Evolutionary conservation across 805 yeast species (phyloP).

Genomic region (Millerago galiae): DNA sequence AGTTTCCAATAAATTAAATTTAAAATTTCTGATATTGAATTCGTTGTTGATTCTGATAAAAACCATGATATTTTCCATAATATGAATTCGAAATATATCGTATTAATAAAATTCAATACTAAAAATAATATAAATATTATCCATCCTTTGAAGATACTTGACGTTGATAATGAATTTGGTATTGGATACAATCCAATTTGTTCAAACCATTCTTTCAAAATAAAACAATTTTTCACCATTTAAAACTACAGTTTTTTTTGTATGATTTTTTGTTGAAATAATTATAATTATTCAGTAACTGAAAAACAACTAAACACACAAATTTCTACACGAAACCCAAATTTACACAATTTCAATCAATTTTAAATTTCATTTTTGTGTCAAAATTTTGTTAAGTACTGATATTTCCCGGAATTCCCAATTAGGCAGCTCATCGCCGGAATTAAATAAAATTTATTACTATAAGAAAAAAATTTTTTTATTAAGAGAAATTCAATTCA

Average conservation of each 20-base stretch:
- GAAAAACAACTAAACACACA: too few species aligned
- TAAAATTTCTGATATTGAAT: background rate
- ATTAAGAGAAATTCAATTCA: background rate
- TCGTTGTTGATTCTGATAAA: slow-evolving; percentile 4
- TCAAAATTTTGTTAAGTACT: background rate
- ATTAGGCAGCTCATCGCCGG: slow-evolving; percentile 2
- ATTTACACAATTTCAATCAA: background rate
- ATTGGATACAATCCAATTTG: slow-evolving; percentile 19
- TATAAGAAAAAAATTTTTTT: background rate
- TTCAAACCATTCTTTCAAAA: slow-evolving; percentile 11
- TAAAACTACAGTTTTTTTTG: too few species aligned
- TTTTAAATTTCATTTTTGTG: slow-evolving; percentile 3
- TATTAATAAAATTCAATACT: slow-evolving; percentile 5
- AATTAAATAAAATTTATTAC: background rate
- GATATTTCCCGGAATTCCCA: background rate
- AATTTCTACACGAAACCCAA: too few species aligned
- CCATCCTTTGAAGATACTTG: slow-evolving; percentile 18
- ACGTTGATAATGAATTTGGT: slow-evolving; percentile 13
- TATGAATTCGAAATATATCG: background rate
- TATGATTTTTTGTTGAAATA: too few species aligned
- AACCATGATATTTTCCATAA: background rate
- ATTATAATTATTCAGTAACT: too few species aligned
- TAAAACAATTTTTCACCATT: background rate
- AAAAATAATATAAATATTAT: slow-evolving; percentile 8
- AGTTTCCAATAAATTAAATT: slow-evolving; percentile 3